Evolutionary conservation across 1,284 basidiomycete species (phyloP).

Genomic region (Puccinia horiana): DNA sequence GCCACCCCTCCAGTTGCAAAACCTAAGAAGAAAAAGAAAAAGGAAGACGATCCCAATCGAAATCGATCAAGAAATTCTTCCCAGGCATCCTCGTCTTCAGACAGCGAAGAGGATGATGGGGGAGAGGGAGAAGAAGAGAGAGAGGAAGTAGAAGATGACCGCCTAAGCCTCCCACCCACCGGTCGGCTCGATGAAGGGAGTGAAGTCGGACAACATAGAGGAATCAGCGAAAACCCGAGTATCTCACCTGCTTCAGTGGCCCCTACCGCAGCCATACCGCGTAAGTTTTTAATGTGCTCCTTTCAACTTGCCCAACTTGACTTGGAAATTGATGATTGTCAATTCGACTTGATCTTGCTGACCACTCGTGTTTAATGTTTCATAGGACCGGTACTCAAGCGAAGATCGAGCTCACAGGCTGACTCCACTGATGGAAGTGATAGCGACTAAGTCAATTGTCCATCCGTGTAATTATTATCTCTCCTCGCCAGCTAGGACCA

Average conservation of each 20-base stretch:
- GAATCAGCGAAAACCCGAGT: slow-evolving; percentile 12
- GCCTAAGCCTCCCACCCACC: background rate
- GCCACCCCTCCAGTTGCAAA: background rate
- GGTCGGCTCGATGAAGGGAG: background rate
- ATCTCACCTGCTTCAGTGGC: background rate
- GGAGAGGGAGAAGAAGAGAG: background rate
- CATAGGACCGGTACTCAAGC: slow-evolving; percentile 28
- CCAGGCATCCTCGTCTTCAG: slow-evolving; percentile 47
- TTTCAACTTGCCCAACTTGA: background rate
- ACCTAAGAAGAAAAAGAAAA: slow-evolving; percentile 26
- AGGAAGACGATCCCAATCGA: background rate
- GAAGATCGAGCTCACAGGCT: slow-evolving; percentile 45
- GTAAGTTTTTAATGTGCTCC: background rate
- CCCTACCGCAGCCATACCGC: background rate
- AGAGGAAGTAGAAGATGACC: slow-evolving; percentile 14
- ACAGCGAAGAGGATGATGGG: slow-evolving; percentile 40
- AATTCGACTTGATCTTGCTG: background rate
- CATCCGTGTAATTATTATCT: background rate
- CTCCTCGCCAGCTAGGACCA: too few species aligned
- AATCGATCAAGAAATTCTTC: slow-evolving; percentile 39
- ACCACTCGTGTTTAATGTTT: background rate
- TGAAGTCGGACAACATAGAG: background rate
- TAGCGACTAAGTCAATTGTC: slow-evolving; percentile 21
- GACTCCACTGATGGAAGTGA: slow-evolving; percentile 44
- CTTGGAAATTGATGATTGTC: background rate